Base-by-base conservation (phyloP, 139 green algal genomes). In the Tetradesmus lagerheimii region DNA sequence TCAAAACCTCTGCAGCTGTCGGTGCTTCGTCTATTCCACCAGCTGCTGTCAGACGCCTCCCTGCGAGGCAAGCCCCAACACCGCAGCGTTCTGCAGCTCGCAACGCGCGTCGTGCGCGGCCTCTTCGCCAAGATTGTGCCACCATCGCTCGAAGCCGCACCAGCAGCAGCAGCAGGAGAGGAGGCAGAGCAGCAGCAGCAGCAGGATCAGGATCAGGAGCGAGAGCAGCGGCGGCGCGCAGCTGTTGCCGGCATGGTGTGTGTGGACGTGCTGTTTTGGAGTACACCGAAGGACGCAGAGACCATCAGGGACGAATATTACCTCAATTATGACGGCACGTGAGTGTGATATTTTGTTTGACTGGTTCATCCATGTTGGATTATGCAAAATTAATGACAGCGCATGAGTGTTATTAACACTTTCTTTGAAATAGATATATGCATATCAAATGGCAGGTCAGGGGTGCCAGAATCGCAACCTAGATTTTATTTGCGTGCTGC, bases 231-330 rank as follows among this genome's bases (percentile, higher is more conserved):
- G 38, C 38, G 37, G 23, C 87, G 80, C 80, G 80, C 47, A 84
- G 88, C 91, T 86, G 92, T 92, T 16, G 90, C 93, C 29, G 79
- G 85, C 47, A 94, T 96, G 87, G 77, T 96, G 66, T 95, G 96
- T 43, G 62, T 98, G 41, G 96, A 98, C 89, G 76, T 98, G 39
- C 86, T 98, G 92, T 98, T 98, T 80, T 98, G 96, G 96, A 97
- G 96, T 78, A n/a, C 92, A 88, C 47, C 66, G 92, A 1, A 53
- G n/a, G 0, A 89, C 86, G 29, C 85, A 92, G 92, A 95, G 39
- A 86, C 94, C 23, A 92, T 98, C 12, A 85, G 90, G 18, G 84
- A 96, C 35, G 93, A 95, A 47, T 98, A 98, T 93, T 89, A 90
- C 80, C 50, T 84, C 5, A 53, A 53, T 18, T 43, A 84, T 15